phyloP scores from a whole-genome alignment of 2,329 filamentous ascomycete species.

The Aureobasidium uvarum region DNA sequence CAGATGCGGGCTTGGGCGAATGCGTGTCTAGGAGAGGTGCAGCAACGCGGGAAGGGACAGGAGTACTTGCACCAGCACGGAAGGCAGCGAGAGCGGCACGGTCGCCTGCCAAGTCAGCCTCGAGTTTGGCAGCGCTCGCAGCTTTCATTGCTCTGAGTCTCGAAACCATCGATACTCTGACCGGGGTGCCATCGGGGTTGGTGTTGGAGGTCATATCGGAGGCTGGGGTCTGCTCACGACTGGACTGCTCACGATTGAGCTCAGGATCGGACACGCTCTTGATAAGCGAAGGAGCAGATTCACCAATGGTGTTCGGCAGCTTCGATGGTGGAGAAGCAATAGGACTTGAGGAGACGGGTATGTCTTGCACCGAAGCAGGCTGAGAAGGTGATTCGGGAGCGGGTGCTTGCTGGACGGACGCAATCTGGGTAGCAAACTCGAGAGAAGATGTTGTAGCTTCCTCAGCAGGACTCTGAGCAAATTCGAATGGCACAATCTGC shows the following conservation, averaged over 20 bases:
- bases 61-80: not conserved
- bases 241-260: not conserved
- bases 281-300: conserved; percentile 32
- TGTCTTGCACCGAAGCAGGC: not conserved
- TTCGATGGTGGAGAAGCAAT: conserved; percentile 33
- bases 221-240: not conserved
- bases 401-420: not conserved
- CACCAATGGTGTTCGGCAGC: conserved; percentile 31
- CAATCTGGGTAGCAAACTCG: not conserved
- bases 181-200: not conserved
- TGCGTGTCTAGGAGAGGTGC: not conserved
- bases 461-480: conserved; percentile 3
- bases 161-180: not conserved
- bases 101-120: not conserved
- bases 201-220: not conserved
- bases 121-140: not conserved
- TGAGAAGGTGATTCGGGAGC: not conserved
- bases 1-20: conserved; percentile 25
- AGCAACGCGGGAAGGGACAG: not conserved
- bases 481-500: not conserved
- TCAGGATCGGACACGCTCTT: not conserved
- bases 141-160: not conserved
- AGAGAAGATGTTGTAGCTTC: not conserved
- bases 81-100: not conserved
- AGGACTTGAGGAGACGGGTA: conserved; percentile 28